Base-by-base conservation (phyloP, 768 basidiomycete genomes). In the Infundibulicybe gibba region DNA sequence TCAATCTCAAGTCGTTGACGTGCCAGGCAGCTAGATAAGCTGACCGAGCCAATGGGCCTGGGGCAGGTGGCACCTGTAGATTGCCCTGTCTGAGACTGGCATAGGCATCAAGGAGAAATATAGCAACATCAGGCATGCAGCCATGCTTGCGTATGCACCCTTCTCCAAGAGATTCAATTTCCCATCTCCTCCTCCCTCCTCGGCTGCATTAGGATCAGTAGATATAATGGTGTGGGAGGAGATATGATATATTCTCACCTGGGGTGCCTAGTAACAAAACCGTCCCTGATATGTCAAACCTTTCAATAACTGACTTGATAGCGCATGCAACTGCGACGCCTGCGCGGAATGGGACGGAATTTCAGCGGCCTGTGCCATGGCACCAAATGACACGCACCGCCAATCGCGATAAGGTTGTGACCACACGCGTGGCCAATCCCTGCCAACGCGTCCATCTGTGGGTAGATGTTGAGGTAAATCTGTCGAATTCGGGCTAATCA, bases 331-430 rank as follows among this genome's bases (percentile, higher is more conserved):
- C 76, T 2, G 82, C 87, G 11, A 90, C 82, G 3, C 88, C 88
- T 45, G 72, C 54, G 25, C 8, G 17, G 25, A 25, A 25, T 34
- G 15, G 25, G 8, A 25, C 32, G 15, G 11, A 15, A 25, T 37
- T 35, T 16, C 25, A 21, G 3, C 35, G 32, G 17, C 14, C 21
- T 11, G 31, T 40, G 32, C 34, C 15, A 48, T 15, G 19, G 44
- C 13, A 19, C 25, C 11, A 37, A n/a, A 20, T 17, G 21, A 19
- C 14, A 35, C 55, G 16, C 49, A 65, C 71, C 71, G 11, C 70
- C 65, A 19, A 90, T 86, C 1, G 85, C 88, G 44, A 92, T 91
- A 40, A 92, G 68, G 54, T 91, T 91, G 58, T 92, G 89, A 2
- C 89, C 89, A 55, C 89, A 91, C 1, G 84, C 86, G 52, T 87